phyloP scores from a whole-genome alignment of 176 grass and related monocot genomes.

The Aegilops sharonensis region DNA sequence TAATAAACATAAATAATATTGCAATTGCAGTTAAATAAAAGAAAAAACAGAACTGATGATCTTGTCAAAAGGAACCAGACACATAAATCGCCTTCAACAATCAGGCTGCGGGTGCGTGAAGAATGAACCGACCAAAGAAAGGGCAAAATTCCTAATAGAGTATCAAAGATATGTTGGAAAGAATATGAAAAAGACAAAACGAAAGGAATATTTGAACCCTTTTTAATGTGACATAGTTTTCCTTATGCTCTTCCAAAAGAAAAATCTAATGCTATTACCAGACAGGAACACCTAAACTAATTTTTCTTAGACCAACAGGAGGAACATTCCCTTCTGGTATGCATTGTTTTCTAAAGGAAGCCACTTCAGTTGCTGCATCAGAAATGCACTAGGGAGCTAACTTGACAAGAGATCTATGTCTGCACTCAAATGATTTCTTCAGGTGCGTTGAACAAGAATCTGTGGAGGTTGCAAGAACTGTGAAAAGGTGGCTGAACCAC shows the following conservation, averaged over 20 bases:
- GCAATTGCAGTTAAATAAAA: neutral
- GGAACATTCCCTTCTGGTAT: slow-evolving; percentile 1
- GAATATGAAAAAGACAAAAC: slow-evolving; percentile 35
- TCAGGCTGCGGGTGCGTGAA: neutral
- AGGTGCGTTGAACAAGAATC: slow-evolving; percentile 28
- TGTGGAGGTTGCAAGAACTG: neutral
- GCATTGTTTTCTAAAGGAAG: neutral
- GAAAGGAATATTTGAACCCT: slow-evolving; percentile 43
- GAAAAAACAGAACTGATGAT: neutral
- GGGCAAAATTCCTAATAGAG: slow-evolving; percentile 29
- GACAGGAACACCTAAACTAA: neutral
- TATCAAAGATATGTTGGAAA: slow-evolving; percentile 35
- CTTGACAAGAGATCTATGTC: neutral
- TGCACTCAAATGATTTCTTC: slow-evolving; percentile 19
- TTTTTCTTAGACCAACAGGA: neutral
- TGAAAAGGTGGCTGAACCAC: neutral
- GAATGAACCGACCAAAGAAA: slow-evolving; percentile 30
- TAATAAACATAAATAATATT: neutral
- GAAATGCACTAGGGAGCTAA: slow-evolving; percentile 32
- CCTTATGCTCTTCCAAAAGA: neutral
- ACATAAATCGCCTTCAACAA: slow-evolving; percentile 22
- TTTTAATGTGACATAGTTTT: slow-evolving; percentile 40
- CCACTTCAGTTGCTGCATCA: slow-evolving; percentile 31
- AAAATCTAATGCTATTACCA: slow-evolving; percentile 4
- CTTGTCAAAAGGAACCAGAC: slow-evolving; percentile 15